Percentiles rank a stretch among this genome's conserved stretches.
Conservation (phyloP, 176 grass and related monocot genomes). For the Elymus sibiricus region DNA sequence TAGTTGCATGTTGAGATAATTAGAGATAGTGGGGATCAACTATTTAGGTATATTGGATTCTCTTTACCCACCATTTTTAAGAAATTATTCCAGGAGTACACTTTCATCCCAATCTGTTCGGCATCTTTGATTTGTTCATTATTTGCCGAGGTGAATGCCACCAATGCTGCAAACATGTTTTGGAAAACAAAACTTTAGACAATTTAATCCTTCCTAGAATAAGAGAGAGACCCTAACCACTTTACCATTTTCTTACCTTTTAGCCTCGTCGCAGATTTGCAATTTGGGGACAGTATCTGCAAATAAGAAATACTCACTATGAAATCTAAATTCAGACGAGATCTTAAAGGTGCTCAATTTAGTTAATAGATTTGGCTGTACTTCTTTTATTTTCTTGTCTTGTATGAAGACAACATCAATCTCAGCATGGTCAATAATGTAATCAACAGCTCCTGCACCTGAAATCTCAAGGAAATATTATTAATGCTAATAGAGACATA, state of each 20-base stretch:
- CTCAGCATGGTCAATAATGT: constrained; percentile 94
- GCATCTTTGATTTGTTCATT: constrained; percentile 52
- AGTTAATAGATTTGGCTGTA: constrained; percentile 13
- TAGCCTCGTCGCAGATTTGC: constrained; percentile 42
- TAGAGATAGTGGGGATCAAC: no score
- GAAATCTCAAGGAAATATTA: constrained; percentile 12
- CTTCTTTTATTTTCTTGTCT: constrained; percentile 96
- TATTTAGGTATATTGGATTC: not conserved
- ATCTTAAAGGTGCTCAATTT: not conserved
- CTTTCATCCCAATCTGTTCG: constrained; percentile 44
- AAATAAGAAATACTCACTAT: constrained; percentile 4
- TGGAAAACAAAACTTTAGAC: not conserved
- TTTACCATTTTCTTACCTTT: constrained; percentile 54
- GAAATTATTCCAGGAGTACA: constrained; percentile 80
- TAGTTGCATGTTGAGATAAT: no score
- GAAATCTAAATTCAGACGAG: not conserved
- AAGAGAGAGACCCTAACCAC: not conserved
- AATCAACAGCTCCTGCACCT: constrained; percentile 80
- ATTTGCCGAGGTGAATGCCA: constrained; percentile 64
- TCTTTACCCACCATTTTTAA: constrained; percentile 63
- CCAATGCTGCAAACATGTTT: constrained; percentile 54
- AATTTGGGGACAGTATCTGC: constrained; percentile 57
- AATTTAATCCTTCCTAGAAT: not conserved
- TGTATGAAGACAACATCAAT: constrained; percentile 81
- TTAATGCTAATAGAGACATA: not conserved